Base-by-base conservation (phyloP, 129 eudicot genomes). In the Sambucus nigra region DNA sequence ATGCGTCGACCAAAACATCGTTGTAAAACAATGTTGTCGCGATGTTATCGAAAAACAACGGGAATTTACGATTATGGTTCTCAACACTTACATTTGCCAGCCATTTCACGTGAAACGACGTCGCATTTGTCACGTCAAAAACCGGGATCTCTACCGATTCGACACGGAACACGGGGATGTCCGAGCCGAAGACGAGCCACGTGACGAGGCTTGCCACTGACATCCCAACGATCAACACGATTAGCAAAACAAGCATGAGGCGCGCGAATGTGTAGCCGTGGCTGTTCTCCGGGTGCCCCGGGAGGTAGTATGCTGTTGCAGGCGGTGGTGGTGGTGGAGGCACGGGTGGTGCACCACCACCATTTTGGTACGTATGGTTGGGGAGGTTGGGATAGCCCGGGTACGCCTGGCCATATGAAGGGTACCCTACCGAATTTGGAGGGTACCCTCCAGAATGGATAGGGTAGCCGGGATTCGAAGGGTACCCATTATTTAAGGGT, bases 151-250 rank as follows among this genome's bases (percentile, higher is more conserved):
- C 8, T 4, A 66, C 19, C 1, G 52, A 17, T 24, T 50, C 28
- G 0, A 57, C 51, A 20, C 32, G 31, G 18, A 66, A 46, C 15
- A 25, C 25, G 0, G 71, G 71, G 1, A 46, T 17, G 15, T 55
- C 71, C 0, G 61, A 46, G 0, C 71, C 71, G 17, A 29, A 66
- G 2, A 66, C 28, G 4, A 55, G 5, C 71, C 71, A 66, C 0
- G 46, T 47, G n/a, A 66, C 38, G 26, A 65, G 17, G 25, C 53
- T 39, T 17, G 44, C 1, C 11, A 64, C 9, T 13, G 63, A 27
- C 39, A 33, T 17, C 4, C 42, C 29, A 2, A 66, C 4, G 25
- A 56, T 19, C 0, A 56, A 0, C 4, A 32, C 16, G 10, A 55
- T 25, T 40, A 66, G 8, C 13, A 56, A 0, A 6, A 22, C 14